Evolutionary conservation across 2,329 filamentous ascomycete species (phyloP), one percentile per base, ranked within the genome.

Genomic region (Colletotrichum sublineola): DNA sequence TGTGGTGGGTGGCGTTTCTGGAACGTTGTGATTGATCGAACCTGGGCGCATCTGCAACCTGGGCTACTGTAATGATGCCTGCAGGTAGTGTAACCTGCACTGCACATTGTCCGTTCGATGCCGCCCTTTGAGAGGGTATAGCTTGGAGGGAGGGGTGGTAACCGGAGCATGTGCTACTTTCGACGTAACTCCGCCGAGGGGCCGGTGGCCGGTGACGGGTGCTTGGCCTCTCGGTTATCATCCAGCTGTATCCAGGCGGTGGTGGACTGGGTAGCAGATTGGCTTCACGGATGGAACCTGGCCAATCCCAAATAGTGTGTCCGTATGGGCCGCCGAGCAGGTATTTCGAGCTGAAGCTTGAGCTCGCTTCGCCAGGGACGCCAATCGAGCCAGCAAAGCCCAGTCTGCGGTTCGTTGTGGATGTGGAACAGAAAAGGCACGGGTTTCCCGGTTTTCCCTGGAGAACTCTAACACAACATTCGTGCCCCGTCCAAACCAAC

Each of bases 131-230:
- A 38, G 53, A 68, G 42, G 52, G 46, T 60, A 60, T 60, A 60
- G n/a, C 56, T 33, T 40, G 40, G 36, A 55, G 42, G 24, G 24
- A 24, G 46, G 46, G 46, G 46, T 53, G 50, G 50, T 0, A 12
- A n/a, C 11, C 69, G 66, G 66, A 68, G 58, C 18, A 60, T 58
- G 66, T 61, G 60, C 69, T 48, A 46, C 44, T 64, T 72, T 72
- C 7, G 66, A 72, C 40, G 33, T n/a, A 55, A 20, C 50, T 55
- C 50, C 50, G 48, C 50, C 46, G 38, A 53, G 38, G 46, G 38
- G 46, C 66, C 29, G 24, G 60, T 56, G 58, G 60, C 68, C 40
- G 36, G 46, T 60, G 56, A 71, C 56, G 63, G 63, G 58, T 55
- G 46, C 24, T 62, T n/a, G 42, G 12, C 53, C 46, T 60, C 60